These are phyloP conservation scores for Prunus yedoensis DNA, from an alignment of 331 rosid species.

Conservation along the genomic window DNA sequence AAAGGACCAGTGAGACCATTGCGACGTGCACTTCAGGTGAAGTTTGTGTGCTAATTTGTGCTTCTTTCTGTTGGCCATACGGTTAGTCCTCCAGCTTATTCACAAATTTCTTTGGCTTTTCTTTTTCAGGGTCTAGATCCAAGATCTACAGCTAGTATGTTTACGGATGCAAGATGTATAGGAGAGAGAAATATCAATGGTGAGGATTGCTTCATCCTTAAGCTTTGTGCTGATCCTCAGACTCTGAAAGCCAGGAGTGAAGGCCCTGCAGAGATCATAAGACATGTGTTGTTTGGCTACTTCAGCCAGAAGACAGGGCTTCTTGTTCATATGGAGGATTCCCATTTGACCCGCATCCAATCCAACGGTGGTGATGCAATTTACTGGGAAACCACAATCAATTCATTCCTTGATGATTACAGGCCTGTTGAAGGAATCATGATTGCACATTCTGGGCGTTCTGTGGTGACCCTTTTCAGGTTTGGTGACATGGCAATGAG, in stretches of 20 bases:
- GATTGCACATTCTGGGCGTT: constrained; percentile 97
- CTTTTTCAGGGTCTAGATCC: constrained; percentile 88
- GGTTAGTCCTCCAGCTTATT: neutral
- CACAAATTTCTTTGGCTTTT: neutral
- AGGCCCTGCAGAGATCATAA: constrained; percentile 97
- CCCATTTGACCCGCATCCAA: constrained; percentile 94
- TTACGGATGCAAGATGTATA: constrained; percentile 82
- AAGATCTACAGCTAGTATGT: constrained; percentile 89
- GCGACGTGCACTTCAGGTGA: constrained; percentile 99
- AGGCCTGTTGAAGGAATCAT: constrained; percentile 96
- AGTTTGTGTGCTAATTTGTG: neutral
- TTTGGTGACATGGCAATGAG: constrained; percentile 99
- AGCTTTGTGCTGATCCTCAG: constrained; percentile 87
- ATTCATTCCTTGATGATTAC: constrained; percentile 90
- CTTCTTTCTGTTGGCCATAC: neutral
- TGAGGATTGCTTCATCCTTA: constrained; percentile 97
- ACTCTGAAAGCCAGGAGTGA: constrained; percentile 93
- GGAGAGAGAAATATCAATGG: constrained; percentile 92
- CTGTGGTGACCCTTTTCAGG: constrained; percentile 91
- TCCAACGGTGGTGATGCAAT: constrained; percentile 86
- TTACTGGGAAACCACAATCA: constrained; percentile 98
- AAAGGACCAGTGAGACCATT: constrained; percentile 97
- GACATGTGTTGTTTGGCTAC: constrained; percentile 93
- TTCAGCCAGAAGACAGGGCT: constrained; percentile 97
- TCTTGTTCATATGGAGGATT: constrained; percentile 94